Percentiles rank a stretch among this genome's conserved stretches.
phyloP scores from a whole-genome alignment of 1,284 basidiomycete genomes.

The Ustilago trichophora region DNA sequence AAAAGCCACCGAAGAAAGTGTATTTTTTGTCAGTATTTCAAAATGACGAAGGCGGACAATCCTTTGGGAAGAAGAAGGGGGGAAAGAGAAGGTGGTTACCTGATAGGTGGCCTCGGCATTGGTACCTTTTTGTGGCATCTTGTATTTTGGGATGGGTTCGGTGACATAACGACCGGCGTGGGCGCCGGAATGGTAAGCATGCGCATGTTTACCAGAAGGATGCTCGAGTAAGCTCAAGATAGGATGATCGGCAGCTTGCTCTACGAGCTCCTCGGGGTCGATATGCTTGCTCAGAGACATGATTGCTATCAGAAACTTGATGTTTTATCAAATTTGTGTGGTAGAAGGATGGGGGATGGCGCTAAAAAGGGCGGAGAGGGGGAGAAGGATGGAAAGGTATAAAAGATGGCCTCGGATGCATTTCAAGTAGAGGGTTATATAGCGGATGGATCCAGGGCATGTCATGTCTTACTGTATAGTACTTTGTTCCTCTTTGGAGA shows the following conservation, averaged over 20 bases:
- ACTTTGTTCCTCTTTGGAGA: too few relatives aligned
- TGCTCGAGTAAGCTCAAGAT: constrained; percentile 39
- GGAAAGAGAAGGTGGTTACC: constrained; percentile 2
- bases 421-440: too few relatives aligned
- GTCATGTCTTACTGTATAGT: too few relatives aligned
- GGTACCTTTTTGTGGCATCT: constrained; percentile 67
- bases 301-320: neutral
- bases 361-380: neutral
- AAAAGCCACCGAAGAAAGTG: too few relatives aligned
- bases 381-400: too few relatives aligned
- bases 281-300: constrained; percentile 63
- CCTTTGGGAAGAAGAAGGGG: too few relatives aligned
- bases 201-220: constrained; percentile 19
- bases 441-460: too few relatives aligned
- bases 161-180: constrained; percentile 61
- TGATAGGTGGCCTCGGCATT: constrained; percentile 67
- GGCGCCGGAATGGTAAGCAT: constrained; percentile 26
- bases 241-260: constrained; percentile 56
- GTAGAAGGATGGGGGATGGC: neutral
- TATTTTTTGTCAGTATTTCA: too few relatives aligned
- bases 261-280: constrained; percentile 56
- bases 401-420: too few relatives aligned
- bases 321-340: neutral
- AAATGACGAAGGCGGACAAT: too few relatives aligned
- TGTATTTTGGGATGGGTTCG: constrained; percentile 66